Evolutionary conservation across 768 basidiomycete species (phyloP).

Genomic region (Leucosporidium scottii): DNA sequence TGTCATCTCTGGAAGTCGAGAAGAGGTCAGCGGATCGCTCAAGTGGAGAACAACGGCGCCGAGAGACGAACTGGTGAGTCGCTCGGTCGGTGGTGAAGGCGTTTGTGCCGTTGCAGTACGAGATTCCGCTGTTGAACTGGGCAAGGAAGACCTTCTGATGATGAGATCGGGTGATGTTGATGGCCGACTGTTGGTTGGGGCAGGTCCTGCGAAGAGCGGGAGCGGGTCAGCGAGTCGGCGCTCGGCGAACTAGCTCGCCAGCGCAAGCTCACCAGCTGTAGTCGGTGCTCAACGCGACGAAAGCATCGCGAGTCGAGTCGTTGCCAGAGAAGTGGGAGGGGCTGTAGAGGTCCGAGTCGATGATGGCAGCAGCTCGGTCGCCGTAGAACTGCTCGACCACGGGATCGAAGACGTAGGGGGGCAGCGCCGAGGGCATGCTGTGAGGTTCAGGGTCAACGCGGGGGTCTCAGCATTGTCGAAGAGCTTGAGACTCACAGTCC

Average conservation of each 20-base stretch:
- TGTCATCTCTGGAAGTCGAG: slow-evolving; percentile 53
- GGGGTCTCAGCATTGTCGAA: no score
- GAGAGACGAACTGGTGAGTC: slow-evolving; percentile 11
- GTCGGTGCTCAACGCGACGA: slow-evolving; percentile 26
- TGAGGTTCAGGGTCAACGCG: no score
- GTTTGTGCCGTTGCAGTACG: neutral
- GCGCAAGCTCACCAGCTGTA: slow-evolving; percentile 17
- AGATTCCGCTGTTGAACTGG: slow-evolving; percentile 22
- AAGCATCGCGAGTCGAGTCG: neutral
- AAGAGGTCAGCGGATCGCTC: no score
- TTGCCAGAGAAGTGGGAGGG: neutral
- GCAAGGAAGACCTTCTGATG: slow-evolving; percentile 16
- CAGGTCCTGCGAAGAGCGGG: slow-evolving; percentile 9
- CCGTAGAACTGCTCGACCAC: slow-evolving; percentile 49
- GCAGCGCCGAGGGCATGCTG: slow-evolving; percentile 40
- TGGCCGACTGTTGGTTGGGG: slow-evolving; percentile 26
- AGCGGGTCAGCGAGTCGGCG: neutral
- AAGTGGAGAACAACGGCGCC: no score
- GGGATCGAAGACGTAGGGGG: slow-evolving; percentile 44
- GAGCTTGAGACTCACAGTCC: neutral
- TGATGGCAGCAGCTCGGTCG: slow-evolving; percentile 47
- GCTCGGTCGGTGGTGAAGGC: slow-evolving; percentile 15
- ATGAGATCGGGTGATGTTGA: neutral
- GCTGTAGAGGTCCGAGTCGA: slow-evolving; percentile 34
- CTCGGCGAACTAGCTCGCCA: neutral